Base-by-base conservation (phyloP, 768 basidiomycete species). In the Lactarius quietus region DNA sequence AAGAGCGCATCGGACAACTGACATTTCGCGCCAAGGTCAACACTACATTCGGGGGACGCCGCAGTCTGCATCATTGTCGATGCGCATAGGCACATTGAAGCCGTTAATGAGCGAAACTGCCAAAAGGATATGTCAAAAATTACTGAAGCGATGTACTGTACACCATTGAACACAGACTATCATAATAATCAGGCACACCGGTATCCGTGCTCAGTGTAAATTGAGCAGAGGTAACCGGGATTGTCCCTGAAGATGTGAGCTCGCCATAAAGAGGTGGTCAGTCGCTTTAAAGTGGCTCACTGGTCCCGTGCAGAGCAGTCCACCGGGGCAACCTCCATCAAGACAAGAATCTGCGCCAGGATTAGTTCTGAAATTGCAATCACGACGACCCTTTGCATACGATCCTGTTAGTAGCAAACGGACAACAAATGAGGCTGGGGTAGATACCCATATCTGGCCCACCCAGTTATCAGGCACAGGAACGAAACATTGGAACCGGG, bases 21-120 rank as follows among this genome's bases (percentile, higher is more conserved):
- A 70, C 77, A 76, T 66, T 73, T 72, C 1, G 77, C 75, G 12
- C 76, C 76, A 31, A 79, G 73, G 68, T 79, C 77, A n/a, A 76
- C 75, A 18, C 72, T 70, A 70, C 77, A 79, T 57, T 73, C 72
- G 10, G 76, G 73, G 36, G n/a, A 76, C 70, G 26, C 70, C 69
- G 63, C 78, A 78, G 33, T 71, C 75, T 23, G 62, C 62, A 63
- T 72, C 71, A 68, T 75, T 78, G 38, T 63, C 68, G 64, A 78
- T 74, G n/a, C 74, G 67, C 66, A 78, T 65, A 31, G 78, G 78
- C 38, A 79, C 62, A 60, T 75, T 74, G 71, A 71, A 76, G 0
- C 74, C 76, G 39, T 75, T 72, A 15, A 75, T 73, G 23, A 76
- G 67, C 38, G 73, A 75, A n/a, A n/a, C n/a, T n/a, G n/a, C n/a